Conservation (phyloP, 2,329 filamentous ascomycete species). For the Cercospora sesami region DNA sequence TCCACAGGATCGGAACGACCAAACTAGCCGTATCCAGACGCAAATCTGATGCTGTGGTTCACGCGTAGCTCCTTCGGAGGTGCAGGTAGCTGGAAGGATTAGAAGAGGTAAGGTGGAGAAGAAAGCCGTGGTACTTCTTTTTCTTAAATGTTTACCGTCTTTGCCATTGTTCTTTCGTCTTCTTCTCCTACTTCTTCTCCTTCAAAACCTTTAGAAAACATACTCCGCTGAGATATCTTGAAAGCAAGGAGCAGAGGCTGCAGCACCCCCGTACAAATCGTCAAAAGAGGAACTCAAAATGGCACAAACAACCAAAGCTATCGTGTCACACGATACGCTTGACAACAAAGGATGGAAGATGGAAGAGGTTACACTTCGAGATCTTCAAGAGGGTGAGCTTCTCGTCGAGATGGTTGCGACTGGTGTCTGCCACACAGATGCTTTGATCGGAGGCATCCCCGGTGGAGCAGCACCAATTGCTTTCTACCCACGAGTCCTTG, state of each 20-base stretch:
- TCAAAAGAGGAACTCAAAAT: conserved; percentile 20
- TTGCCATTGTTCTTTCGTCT: conserved; percentile 12
- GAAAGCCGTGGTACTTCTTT: background rate
- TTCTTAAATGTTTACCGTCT: background rate
- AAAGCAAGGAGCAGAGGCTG: conserved; percentile 30
- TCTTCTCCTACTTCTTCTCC: background rate
- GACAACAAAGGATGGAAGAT: conserved; percentile 44
- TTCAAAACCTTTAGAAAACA: too few relatives aligned
- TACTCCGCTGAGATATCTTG: conserved; percentile 21
- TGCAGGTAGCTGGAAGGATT: background rate
- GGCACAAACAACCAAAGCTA: conserved; percentile 37
- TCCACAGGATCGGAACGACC: background rate
- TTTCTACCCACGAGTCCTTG: conserved; percentile 52
- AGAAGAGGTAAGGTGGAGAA: conserved; percentile 2
- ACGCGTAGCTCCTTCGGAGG: background rate
- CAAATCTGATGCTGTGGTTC: background rate
- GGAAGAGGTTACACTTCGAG: conserved; percentile 41
- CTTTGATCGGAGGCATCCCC: conserved; percentile 47
- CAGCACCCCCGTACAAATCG: conserved; percentile 23
- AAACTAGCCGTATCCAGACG: background rate
- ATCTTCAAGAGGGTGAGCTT: conserved; percentile 50
- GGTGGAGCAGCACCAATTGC: conserved; percentile 40
- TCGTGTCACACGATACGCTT: conserved; percentile 43
- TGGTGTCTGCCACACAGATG: conserved; percentile 59
- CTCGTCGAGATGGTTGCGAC: conserved; percentile 55